Conservation (phyloP, 371 early-diverging fungal genomes). For the Gilbertella persicaria region DNA sequence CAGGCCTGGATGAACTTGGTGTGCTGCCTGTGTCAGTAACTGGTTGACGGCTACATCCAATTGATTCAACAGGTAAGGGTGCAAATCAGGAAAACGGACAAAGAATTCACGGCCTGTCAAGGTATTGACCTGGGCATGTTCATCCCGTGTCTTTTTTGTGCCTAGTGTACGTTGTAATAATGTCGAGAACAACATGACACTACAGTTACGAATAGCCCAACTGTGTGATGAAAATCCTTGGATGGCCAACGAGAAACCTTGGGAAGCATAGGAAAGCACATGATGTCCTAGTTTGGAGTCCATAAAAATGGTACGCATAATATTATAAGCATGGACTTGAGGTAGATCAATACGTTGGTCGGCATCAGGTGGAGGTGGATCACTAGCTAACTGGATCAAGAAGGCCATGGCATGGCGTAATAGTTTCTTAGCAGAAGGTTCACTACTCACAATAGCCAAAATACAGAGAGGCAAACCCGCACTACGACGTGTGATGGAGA, state of each 20-base stretch:
- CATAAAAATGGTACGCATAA: conserved; percentile 79
- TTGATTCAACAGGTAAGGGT: conserved; percentile 74
- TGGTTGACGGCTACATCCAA: conserved; percentile 69
- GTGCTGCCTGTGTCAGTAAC: conserved; percentile 42
- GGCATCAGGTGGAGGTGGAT: conserved; percentile 49
- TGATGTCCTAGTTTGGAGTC: conserved; percentile 76
- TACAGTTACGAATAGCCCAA: conserved; percentile 93
- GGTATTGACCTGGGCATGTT: conserved; percentile 73
- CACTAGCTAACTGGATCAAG: conserved; percentile 64
- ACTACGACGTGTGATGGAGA: conserved; percentile 93
- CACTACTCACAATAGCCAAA: conserved; percentile 80
- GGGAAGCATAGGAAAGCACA: conserved; percentile 74
- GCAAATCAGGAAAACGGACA: conserved; percentile 79
- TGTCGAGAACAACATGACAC: conserved; percentile 91
- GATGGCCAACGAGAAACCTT: conserved; percentile 77
- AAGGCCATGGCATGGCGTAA: conserved; percentile 68
- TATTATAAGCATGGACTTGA: conserved; percentile 91
- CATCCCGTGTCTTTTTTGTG: conserved; percentile 72
- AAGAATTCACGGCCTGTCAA: conserved; percentile 91
- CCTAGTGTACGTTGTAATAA: conserved; percentile 85
- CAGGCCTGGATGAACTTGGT: conserved; percentile 76
- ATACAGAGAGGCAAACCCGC: conserved; percentile 91
- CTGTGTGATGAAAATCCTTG: conserved; percentile 79
- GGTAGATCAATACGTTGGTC: conserved; percentile 69
- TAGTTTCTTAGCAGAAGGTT: conserved; percentile 65